phyloP scores from a whole-genome alignment of 202 grass and related monocot genomes.

The Panicum virgatum region DNA sequence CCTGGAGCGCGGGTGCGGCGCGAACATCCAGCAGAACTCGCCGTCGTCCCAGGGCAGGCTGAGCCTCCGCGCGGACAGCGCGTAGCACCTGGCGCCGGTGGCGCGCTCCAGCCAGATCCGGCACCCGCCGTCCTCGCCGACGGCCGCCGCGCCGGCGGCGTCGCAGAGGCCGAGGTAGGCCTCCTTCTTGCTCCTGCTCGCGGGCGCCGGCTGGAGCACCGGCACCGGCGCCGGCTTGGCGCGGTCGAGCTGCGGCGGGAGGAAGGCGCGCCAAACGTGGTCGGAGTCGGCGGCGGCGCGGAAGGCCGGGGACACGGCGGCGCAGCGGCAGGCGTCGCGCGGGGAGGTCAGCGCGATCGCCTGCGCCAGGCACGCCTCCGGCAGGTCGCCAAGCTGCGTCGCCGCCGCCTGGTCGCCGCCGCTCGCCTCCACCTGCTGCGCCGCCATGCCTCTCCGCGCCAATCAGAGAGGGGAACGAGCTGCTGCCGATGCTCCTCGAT shows the following conservation, averaged over 20 bases:
- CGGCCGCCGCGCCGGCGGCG: background rate
- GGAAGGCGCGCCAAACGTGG: conserved; percentile 45
- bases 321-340: conserved; percentile 34
- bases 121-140: background rate
- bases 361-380: conserved; percentile 33
- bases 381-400: conserved; percentile 34
- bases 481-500: too few species aligned
- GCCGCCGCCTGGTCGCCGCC: too few species aligned
- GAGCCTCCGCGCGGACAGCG: conserved; percentile 29
- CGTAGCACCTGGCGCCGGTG: conserved; percentile 39
- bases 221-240: too few species aligned
- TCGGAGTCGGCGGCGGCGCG: conserved; percentile 41
- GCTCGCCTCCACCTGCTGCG: too few species aligned
- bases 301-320: conserved; percentile 50
- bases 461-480: too few species aligned
- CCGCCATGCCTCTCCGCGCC: too few species aligned
- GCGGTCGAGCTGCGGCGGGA: background rate
- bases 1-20: conserved; percentile 27
- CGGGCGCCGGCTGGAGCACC: background rate
- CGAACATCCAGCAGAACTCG: conserved; percentile 47
- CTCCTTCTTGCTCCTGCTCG: background rate
- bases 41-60: conserved; percentile 54
- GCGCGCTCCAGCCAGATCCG: conserved; percentile 37
- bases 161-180: conserved; percentile 38
- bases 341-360: conserved; percentile 46